These are phyloP conservation scores for Mallotus repandus DNA, from an alignment of 441 rosid species.

Conservation along the genomic window DNA sequence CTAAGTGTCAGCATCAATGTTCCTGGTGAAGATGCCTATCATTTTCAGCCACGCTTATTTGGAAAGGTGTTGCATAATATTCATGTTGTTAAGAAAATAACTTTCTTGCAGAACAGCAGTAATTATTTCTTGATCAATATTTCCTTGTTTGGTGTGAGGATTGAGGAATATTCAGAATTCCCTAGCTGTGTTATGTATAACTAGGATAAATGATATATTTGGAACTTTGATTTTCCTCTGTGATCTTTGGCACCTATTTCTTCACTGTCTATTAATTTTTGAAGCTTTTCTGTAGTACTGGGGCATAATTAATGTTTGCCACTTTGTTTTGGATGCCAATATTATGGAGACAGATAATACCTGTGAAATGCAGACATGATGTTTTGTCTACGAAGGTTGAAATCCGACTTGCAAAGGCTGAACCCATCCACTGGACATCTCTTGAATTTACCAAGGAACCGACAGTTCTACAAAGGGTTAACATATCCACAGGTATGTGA, in stretches of 20 bases:
- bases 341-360: constrained; percentile 49
- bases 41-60: constrained; percentile 82
- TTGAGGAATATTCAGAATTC: background rate
- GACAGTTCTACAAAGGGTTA: constrained; percentile 32
- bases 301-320: background rate
- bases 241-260: background rate
- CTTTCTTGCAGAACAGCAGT: background rate
- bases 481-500: constrained; percentile 46
- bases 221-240: background rate
- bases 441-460: constrained; percentile 51
- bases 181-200: background rate
- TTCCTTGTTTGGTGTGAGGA: background rate
- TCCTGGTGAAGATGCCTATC: constrained; percentile 69
- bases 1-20: constrained; percentile 65
- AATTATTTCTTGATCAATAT: background rate
- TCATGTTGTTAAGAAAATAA: constrained; percentile 12
- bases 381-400: constrained; percentile 67
- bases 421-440: constrained; percentile 52
- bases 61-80: constrained; percentile 60
- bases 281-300: background rate
- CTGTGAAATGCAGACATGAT: constrained; percentile 46
- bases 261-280: background rate
- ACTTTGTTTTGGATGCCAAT: constrained; percentile 1
- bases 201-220: background rate
- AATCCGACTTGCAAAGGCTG: constrained; percentile 68